Conservation (phyloP, 169 alveolate species). For the Cryptosporidium sp. region DNA sequence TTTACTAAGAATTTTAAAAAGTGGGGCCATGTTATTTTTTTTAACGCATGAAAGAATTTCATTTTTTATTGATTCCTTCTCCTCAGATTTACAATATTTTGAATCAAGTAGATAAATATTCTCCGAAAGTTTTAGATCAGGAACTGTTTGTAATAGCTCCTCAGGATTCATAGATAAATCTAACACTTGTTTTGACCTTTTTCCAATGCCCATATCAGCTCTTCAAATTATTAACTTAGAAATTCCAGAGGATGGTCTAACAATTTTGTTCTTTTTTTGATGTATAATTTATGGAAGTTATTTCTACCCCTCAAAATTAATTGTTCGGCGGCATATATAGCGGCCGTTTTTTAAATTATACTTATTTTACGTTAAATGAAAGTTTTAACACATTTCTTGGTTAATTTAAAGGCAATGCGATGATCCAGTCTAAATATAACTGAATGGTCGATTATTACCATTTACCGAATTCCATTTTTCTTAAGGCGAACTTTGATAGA, state of each 20-base stretch:
- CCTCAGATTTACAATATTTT: slow-evolving; percentile 7
- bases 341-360: background rate
- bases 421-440: background rate
- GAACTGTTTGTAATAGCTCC: slow-evolving; percentile 52
- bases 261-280: background rate
- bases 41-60: slow-evolving; percentile 5
- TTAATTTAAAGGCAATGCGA: too few relatives aligned
- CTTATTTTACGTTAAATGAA: background rate
- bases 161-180: slow-evolving; percentile 19
- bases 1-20: background rate
- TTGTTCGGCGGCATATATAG: background rate
- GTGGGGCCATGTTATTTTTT: slow-evolving; percentile 38
- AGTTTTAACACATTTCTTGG: background rate
- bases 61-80: background rate
- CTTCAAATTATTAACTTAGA: background rate
- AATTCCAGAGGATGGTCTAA: background rate
- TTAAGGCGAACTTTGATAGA: background rate
- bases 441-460: too few relatives aligned
- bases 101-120: slow-evolving; percentile 6
- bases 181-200: background rate
- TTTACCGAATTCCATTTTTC: too few relatives aligned
- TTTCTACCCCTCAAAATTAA: background rate
- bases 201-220: background rate
- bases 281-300: background rate
- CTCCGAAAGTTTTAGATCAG: slow-evolving; percentile 36